phyloP scores from a whole-genome alignment of 768 basidiomycete species.

The Lyophyllum shimeji region DNA sequence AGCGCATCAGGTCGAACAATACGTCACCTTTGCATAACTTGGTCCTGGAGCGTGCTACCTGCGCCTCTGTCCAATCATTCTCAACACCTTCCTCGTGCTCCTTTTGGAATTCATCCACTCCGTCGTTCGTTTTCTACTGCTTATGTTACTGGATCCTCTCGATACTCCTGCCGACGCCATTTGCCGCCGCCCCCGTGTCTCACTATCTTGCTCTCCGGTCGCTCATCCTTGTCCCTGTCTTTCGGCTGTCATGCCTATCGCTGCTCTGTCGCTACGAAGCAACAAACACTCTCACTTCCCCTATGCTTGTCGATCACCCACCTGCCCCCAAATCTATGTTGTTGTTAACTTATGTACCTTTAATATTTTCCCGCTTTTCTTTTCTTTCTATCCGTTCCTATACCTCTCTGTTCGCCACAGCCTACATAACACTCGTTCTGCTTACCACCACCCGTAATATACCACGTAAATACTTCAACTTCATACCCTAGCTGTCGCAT shows the following conservation, averaged over 20 bases:
- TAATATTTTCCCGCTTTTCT: slow-evolving; percentile 12
- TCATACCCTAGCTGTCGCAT: slow-evolving; percentile 14
- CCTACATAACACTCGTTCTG: slow-evolving; percentile 10
- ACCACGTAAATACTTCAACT: slow-evolving; percentile 16
- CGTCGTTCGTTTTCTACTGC: background rate
- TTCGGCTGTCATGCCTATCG: background rate
- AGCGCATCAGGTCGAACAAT: slow-evolving; percentile 2
- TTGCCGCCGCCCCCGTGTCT: background rate
- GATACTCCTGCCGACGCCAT: background rate
- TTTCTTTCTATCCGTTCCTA: slow-evolving; percentile 3
- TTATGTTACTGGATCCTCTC: background rate
- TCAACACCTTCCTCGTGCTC: background rate
- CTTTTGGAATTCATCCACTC: slow-evolving; percentile 4
- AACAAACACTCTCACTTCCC: slow-evolving; percentile 1
- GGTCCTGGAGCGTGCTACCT: background rate
- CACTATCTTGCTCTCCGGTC: slow-evolving; percentile 5
- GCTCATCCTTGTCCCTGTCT: background rate
- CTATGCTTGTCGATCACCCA: background rate
- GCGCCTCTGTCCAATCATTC: slow-evolving; percentile 5
- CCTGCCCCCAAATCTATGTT: background rate
- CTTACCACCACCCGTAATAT: slow-evolving; percentile 8
- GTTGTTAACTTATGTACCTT: slow-evolving; percentile 17
- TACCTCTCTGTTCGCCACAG: slow-evolving; percentile 6
- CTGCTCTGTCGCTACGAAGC: slow-evolving; percentile 13
- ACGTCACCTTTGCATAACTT: slow-evolving; percentile 10